phyloP scores from a whole-genome alignment of 257 asterid species.

The Anisodus tanguticus region DNA sequence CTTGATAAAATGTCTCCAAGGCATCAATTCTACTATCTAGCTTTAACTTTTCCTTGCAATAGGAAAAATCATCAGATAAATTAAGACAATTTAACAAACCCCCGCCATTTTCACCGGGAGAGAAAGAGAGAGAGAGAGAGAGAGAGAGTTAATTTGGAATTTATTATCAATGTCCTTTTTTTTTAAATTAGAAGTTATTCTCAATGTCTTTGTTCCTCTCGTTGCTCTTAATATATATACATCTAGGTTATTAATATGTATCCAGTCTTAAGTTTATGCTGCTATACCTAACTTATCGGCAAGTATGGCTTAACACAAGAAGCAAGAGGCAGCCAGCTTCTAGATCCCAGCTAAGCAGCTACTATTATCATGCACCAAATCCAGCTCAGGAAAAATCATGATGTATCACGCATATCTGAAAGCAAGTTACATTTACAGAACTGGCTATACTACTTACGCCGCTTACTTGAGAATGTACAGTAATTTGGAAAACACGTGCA shows the following conservation, averaged over 20 bases:
- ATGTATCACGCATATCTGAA: background rate
- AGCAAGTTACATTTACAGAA: background rate
- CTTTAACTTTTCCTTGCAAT: constrained; percentile 1
- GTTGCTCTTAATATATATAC: background rate
- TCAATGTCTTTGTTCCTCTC: background rate
- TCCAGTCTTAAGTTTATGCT: background rate
- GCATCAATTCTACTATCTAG: background rate
- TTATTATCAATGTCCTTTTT: background rate
- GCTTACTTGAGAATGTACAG: constrained; percentile 94
- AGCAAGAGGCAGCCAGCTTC: constrained; percentile 5
- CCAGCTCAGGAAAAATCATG: constrained; percentile 5
- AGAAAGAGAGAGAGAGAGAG: background rate
- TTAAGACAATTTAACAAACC: background rate
- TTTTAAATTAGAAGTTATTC: background rate
- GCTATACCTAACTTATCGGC: constrained; percentile 13
- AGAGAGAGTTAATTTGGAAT: background rate
- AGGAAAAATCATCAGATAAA: background rate
- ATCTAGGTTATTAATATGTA: background rate
- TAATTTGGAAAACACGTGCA: constrained; percentile 85
- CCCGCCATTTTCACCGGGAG: background rate
- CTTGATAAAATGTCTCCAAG: background rate
- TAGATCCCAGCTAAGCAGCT: background rate
- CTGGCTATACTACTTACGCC: constrained; percentile 30
- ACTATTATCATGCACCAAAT: constrained; percentile 16
- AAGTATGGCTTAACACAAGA: background rate